Evolutionary conservation across 768 basidiomycete genomes (phyloP).

Genomic region (Mycena maculata): DNA sequence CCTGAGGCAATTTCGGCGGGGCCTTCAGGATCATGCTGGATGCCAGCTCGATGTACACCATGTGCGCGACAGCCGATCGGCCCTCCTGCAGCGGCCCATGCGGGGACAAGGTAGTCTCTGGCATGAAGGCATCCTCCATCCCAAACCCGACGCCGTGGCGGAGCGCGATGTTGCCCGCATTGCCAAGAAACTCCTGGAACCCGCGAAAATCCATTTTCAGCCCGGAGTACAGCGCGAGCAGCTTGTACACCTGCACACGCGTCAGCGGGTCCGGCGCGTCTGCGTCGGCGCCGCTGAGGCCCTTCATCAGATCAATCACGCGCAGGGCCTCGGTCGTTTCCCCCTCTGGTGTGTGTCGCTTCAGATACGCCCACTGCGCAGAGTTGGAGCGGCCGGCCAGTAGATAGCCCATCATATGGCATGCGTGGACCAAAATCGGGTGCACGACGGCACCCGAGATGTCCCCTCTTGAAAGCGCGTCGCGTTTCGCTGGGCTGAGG

Average conservation of each 20-base stretch:
- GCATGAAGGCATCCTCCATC: conserved; percentile 1
- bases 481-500: conserved; percentile 8
- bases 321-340: not conserved
- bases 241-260: conserved; percentile 8
- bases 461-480: conserved; percentile 24
- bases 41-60: conserved; percentile 17
- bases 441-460: conserved; percentile 5
- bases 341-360: not conserved
- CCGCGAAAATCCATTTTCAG: not conserved
- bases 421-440: conserved; percentile 8
- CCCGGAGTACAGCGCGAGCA: conserved; percentile 13
- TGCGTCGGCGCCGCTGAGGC: too few species aligned
- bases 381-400: not conserved
- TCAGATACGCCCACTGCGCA: not conserved
- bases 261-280: conserved; percentile 10
- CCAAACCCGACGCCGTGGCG: not conserved
- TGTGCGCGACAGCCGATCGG: conserved; percentile 10
- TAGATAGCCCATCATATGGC: conserved; percentile 16
- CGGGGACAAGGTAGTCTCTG: not conserved
- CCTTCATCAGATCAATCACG: not conserved
- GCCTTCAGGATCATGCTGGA: not conserved
- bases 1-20: conserved; percentile 4
- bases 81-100: conserved; percentile 3
- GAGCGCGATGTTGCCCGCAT: conserved; percentile 5
- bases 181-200: conserved; percentile 17